phyloP scores from a whole-genome alignment of 164 flowering plant species.

The Stephania yunnanensis region DNA sequence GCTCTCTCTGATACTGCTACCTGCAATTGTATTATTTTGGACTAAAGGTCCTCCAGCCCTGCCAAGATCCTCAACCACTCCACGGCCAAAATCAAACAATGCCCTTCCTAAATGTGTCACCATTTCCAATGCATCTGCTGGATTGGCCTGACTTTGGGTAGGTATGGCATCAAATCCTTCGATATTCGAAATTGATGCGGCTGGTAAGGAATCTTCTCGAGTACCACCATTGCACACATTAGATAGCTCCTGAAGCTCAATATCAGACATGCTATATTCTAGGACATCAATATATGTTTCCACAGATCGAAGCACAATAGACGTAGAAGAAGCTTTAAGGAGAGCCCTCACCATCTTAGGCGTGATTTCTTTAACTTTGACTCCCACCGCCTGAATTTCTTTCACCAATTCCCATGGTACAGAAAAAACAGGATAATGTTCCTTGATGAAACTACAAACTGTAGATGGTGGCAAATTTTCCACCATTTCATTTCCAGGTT shows the following conservation, averaged over 20 bases:
- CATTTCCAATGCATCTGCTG: conserved; percentile 81
- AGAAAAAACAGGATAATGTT: conserved; percentile 91
- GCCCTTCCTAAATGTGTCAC: conserved; percentile 81
- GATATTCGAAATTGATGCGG: conserved; percentile 24
- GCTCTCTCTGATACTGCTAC: conserved; percentile 19
- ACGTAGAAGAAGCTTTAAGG: conserved; percentile 58
- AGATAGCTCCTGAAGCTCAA: conserved; percentile 38
- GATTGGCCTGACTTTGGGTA: conserved; percentile 33
- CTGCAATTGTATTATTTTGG: conserved; percentile 25
- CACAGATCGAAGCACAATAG: conserved; percentile 62
- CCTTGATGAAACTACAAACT: conserved; percentile 87
- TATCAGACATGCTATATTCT: conserved; percentile 87
- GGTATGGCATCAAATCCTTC: conserved; percentile 30
- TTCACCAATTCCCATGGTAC: conserved; percentile 96
- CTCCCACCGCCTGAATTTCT: conserved; percentile 84
- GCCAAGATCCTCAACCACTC: conserved; percentile 94
- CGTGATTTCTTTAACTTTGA: conserved; percentile 69
- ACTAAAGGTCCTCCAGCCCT: conserved; percentile 48
- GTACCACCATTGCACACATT: conserved; percentile 17
- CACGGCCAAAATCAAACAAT: conserved; percentile 83
- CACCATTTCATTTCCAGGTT: conserved; percentile 59
- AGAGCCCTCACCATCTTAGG: conserved; percentile 98
- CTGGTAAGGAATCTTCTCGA: conserved; percentile 17
- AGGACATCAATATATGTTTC: conserved; percentile 86
- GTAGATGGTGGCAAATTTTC: conserved; percentile 68